These are phyloP conservation scores for Colletotrichum cuscutae DNA, from an alignment of 2,329 filamentous ascomycete species.

Conservation along the genomic window DNA sequence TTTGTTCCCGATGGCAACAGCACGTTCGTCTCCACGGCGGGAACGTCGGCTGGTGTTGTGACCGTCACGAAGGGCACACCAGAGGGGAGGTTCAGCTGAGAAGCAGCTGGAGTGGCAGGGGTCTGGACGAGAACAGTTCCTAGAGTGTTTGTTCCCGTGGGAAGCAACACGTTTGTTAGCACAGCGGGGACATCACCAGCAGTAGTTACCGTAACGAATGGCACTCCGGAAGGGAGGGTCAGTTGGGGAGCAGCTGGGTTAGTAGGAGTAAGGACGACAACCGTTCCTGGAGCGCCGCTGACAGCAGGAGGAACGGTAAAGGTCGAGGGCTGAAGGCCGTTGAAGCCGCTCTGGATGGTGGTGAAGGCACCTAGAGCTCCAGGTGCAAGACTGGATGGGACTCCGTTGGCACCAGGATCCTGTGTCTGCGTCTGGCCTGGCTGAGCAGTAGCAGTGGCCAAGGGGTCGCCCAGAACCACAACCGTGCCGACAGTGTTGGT, in stretches of 20 bases:
- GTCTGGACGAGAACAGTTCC: conserved; percentile 11
- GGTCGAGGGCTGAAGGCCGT: conserved; percentile 16
- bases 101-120: conserved; percentile 20
- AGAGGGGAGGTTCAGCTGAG: neutral
- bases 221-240: conserved; percentile 13
- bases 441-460: neutral
- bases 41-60: neutral
- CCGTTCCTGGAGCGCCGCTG: neutral
- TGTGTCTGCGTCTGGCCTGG: conserved; percentile 7
- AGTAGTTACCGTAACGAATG: conserved; percentile 9
- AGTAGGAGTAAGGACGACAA: conserved; percentile 28
- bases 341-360: conserved; percentile 25
- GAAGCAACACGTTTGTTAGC: neutral
- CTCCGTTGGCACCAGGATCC: neutral
- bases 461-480: conserved; percentile 2
- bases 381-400: neutral
- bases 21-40: neutral
- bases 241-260: conserved; percentile 8
- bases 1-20: conserved; percentile 16
- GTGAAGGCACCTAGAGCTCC: neutral
- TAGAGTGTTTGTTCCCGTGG: neutral
- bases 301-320: conserved; percentile 22
- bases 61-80: conserved; percentile 21
- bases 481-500: conserved; percentile 1
- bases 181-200: neutral